phyloP scores from a whole-genome alignment of 352 stramenopile species.

The Achlya hypogyna region DNA sequence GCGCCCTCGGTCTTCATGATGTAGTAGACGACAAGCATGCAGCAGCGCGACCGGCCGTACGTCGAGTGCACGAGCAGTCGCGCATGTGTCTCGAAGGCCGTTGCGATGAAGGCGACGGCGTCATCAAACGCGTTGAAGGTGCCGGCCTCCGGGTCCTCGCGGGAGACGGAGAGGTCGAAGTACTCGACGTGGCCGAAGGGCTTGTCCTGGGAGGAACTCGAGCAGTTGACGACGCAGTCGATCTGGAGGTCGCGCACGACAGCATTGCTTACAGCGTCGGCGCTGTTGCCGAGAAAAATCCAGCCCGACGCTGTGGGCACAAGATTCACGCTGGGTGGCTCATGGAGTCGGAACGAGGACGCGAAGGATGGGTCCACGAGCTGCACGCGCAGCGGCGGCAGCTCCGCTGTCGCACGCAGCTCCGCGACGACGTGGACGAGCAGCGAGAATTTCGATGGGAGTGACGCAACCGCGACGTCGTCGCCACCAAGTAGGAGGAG shows the following conservation, averaged over 20 bases:
- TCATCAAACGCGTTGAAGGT: constrained; percentile 10
- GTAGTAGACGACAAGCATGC: constrained; percentile 60
- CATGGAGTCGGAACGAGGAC: background rate
- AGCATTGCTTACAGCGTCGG: background rate
- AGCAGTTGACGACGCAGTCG: constrained; percentile 7
- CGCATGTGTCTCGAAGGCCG: background rate
- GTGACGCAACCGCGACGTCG: background rate
- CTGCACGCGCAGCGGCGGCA: background rate
- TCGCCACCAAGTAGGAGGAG: background rate
- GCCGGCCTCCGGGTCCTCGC: background rate
- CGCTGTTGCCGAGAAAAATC: constrained; percentile 14
- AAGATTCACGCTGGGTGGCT: background rate
- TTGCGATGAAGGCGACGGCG: background rate
- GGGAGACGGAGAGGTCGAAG: background rate
- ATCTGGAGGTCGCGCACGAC: background rate
- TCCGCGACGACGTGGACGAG: background rate
- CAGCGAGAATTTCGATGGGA: background rate
- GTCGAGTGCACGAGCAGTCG: constrained; percentile 66
- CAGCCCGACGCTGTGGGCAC: background rate
- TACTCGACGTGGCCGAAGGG: constrained; percentile 2
- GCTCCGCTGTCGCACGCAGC: background rate
- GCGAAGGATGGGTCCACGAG: background rate
- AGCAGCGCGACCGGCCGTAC: constrained; percentile 57
- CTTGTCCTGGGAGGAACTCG: background rate
- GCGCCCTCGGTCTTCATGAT: constrained; percentile 46